These are phyloP conservation scores for Aureobasidium sp. DNA, from an alignment of 2,329 filamentous ascomycete species.

Conservation along the genomic window DNA sequence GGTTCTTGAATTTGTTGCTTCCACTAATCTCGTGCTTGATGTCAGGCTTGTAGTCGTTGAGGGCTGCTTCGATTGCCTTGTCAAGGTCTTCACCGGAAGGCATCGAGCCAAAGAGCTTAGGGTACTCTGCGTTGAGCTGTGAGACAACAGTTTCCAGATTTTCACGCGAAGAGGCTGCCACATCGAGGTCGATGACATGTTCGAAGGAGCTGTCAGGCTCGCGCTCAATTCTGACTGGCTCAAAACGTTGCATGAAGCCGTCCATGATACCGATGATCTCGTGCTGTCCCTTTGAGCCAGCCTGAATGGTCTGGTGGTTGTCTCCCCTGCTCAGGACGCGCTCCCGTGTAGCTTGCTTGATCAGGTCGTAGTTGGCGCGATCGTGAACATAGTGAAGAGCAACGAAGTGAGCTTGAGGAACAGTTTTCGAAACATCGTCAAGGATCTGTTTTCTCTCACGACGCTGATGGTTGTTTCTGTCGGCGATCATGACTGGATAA, in stretches of 20 bases:
- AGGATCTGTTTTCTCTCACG: conserved; percentile 86
- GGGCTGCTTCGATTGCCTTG: conserved; percentile 63
- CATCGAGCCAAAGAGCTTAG: conserved; percentile 61
- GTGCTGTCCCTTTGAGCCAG: conserved; percentile 57
- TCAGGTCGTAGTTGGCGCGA: conserved; percentile 54
- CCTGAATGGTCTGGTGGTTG: conserved; percentile 96
- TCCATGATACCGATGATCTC: conserved; percentile 92
- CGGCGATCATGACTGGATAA: conserved; percentile 71
- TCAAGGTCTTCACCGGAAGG: conserved; percentile 70
- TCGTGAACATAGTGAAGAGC: conserved; percentile 86
- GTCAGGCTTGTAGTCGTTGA: conserved; percentile 69
- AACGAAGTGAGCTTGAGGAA: conserved; percentile 62
- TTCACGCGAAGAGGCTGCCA: conserved; percentile 63
- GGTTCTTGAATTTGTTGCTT: conserved; percentile 34
- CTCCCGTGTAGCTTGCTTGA: conserved; percentile 65
- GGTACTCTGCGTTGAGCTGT: conserved; percentile 67
- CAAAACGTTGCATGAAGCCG: conserved; percentile 79
- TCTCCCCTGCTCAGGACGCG: conserved; percentile 81
- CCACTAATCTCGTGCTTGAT: conserved; percentile 65
- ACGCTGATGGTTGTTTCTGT: conserved; percentile 86
- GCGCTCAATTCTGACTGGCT: conserved; percentile 59
- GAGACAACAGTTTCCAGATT: conserved; percentile 77
- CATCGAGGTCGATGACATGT: conserved; percentile 74
- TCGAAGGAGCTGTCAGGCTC: conserved; percentile 79
- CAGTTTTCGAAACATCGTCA: conserved; percentile 58